A percentile compares a stretch with the other conserved stretches of the same genome.
phyloP scores from a whole-genome alignment of 2,329 filamentous ascomycete genomes.

The Microsporum canis region DNA sequence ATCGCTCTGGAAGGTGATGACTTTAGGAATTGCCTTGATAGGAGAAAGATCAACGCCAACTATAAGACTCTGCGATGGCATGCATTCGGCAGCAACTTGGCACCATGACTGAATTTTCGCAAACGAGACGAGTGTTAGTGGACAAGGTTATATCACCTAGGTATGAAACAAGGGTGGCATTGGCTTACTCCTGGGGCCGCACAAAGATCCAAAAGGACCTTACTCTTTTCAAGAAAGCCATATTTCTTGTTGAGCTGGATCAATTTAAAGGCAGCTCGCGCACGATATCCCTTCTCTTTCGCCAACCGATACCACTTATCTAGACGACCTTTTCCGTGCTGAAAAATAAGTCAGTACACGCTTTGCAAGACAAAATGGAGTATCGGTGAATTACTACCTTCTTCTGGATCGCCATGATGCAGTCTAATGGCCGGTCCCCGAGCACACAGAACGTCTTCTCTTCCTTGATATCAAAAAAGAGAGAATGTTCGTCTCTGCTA shows the following conservation, averaged over 20 bases:
- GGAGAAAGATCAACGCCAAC: conserved; percentile 88
- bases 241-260: conserved; percentile 99
- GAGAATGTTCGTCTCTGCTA: neutral
- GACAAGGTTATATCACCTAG: neutral
- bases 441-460: neutral
- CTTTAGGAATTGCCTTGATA: conserved; percentile 88
- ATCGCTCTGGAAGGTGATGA: conserved; percentile 93
- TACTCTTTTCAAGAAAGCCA: conserved; percentile 93
- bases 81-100: conserved; percentile 89
- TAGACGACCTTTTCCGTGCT: conserved; percentile 91
- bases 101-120: conserved; percentile 61
- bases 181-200: conserved; percentile 74
- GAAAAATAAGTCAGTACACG: conserved; percentile 7
- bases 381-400: conserved; percentile 44
- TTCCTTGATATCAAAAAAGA: neutral
- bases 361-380: conserved; percentile 1
- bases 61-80: conserved; percentile 82
- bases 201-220: conserved; percentile 92
- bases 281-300: conserved; percentile 95
- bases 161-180: conserved; percentile 1
- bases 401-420: conserved; percentile 85
- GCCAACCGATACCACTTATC: conserved; percentile 99
- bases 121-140: conserved; percentile 18
- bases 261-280: conserved; percentile 92
- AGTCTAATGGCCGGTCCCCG: neutral